These are phyloP conservation scores for Juglanconis sp. DNA, from an alignment of 2,329 filamentous ascomycete genomes.

Conservation along the genomic window DNA sequence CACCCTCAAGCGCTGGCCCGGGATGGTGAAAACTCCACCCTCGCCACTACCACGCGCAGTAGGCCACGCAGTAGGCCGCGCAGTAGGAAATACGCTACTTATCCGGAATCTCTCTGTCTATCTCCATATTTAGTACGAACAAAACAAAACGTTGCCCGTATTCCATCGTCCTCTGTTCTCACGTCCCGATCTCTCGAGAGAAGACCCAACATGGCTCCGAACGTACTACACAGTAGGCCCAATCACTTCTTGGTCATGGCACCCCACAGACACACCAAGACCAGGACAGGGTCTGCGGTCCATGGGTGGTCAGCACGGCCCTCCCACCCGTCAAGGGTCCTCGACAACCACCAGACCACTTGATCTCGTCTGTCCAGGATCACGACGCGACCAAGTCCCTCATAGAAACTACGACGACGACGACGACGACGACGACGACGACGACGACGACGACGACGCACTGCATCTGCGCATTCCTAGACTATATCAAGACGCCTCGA, in stretches of 20 bases:
- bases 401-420: too few species aligned
- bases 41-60: conserved; percentile 7
- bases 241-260: background rate
- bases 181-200: background rate
- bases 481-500: background rate
- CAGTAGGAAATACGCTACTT: too few species aligned
- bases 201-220: background rate
- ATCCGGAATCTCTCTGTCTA: too few species aligned
- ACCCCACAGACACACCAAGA: background rate
- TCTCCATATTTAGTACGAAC: too few species aligned
- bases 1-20: conserved; percentile 19
- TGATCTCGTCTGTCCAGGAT: conserved; percentile 6
- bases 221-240: background rate
- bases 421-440: background rate
- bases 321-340: background rate
- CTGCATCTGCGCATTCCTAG: background rate
- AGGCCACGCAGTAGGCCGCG: background rate
- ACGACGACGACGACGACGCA: background rate
- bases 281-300: conserved; percentile 18
- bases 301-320: conserved; percentile 14
- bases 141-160: too few species aligned
- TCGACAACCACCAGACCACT: background rate
- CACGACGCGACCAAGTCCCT: background rate
- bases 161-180: background rate
- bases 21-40: background rate